Conservation (phyloP, 2,329 filamentous ascomycete species). For the Neofusicoccum sp. region DNA sequence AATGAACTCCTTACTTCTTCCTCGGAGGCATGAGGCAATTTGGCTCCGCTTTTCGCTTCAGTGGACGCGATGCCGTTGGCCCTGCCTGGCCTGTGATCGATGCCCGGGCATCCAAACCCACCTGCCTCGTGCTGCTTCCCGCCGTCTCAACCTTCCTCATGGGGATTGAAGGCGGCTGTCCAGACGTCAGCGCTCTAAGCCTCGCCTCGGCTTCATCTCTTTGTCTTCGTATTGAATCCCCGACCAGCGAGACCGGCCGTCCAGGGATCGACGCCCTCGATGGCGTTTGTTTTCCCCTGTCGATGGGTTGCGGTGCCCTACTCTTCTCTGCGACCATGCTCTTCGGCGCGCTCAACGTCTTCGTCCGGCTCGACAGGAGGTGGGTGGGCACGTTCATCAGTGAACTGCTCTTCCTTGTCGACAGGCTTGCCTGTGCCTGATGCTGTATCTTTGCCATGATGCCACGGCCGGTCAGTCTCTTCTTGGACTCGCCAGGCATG, state of each 20-base stretch:
- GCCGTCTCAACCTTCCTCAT: background rate
- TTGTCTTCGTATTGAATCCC: background rate
- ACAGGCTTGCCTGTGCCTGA: conserved; percentile 10
- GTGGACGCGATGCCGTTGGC: background rate
- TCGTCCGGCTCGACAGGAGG: background rate
- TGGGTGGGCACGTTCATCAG: conserved; percentile 2
- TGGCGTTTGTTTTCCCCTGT: conserved; percentile 9
- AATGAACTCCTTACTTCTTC: background rate
- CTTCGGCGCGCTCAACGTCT: background rate
- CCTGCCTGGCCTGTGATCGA: background rate
- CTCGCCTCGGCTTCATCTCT: conserved; percentile 4
- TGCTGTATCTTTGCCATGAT: conserved; percentile 17
- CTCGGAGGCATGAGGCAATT: background rate
- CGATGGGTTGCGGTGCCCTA: conserved; percentile 5
- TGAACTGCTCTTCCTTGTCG: background rate
- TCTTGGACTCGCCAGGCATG: conserved; percentile 13
- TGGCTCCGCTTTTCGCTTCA: conserved; percentile 7
- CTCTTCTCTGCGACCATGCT: conserved; percentile 13
- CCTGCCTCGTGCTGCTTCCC: background rate
- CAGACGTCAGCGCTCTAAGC: conserved; percentile 5
- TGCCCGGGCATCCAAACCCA: background rate
- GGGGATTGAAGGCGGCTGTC: background rate
- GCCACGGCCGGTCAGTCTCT: conserved; percentile 14
- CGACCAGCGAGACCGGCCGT: background rate
- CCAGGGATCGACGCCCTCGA: background rate